These are phyloP conservation scores for Funneliformis mosseae DNA, from an alignment of 192 early-diverging fungal genomes.

Conservation along the genomic window DNA sequence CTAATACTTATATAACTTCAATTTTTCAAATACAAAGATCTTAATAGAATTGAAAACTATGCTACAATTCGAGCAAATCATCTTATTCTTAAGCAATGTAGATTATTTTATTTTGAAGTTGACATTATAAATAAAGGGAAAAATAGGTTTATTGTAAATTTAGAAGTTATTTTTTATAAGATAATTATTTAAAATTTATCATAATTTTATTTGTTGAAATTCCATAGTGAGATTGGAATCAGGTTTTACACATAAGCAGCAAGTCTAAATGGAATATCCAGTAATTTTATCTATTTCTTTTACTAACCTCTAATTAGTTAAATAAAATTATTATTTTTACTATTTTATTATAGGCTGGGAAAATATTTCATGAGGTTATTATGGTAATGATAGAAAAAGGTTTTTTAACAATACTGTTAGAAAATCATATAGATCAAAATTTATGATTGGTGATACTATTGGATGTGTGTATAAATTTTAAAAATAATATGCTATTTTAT, in stretches of 20 bases:
- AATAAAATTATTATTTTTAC: not conserved
- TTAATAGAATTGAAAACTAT: too few relatives aligned
- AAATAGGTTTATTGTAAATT: too few relatives aligned
- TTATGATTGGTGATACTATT: conserved; percentile 45
- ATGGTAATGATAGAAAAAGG: conserved; percentile 55
- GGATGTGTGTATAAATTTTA: conserved; percentile 93
- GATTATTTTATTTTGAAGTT: too few relatives aligned
- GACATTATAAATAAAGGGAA: too few relatives aligned
- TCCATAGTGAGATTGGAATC: not conserved
- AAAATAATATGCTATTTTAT: conserved; percentile 73
- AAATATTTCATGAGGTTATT: conserved; percentile 79
- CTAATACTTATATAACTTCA: too few relatives aligned
- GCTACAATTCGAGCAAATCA: too few relatives aligned
- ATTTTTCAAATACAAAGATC: too few relatives aligned
- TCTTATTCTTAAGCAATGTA: too few relatives aligned
- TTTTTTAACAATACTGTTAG: conserved; percentile 77
- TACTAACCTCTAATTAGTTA: not conserved
- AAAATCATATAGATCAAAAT: conserved; percentile 79
- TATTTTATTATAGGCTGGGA: conserved; percentile 72
- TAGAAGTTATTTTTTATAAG: not conserved
- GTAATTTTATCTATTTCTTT: not conserved
- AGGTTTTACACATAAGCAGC: not conserved
- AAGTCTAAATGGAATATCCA: not conserved
- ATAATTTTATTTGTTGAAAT: not conserved
- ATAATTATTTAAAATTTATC: not conserved